Evolutionary conservation across 352 stramenopile species (phyloP).

Genomic region (Globisporangium cylindrosporum): DNA sequence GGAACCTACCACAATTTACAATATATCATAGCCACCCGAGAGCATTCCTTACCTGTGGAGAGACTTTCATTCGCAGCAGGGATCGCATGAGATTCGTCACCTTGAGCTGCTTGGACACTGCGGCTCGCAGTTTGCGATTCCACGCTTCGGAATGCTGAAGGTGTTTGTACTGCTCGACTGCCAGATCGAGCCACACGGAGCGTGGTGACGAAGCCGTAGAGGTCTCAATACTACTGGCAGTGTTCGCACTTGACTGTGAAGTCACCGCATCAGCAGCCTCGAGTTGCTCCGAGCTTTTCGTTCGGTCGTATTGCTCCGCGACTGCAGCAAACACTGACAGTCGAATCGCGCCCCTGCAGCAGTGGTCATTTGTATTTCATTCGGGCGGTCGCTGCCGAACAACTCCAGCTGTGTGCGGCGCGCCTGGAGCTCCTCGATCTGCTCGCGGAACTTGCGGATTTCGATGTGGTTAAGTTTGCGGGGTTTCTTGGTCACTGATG

Average conservation of each 20-base stretch:
- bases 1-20: not conserved
- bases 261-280: not conserved
- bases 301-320: not conserved
- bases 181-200: slow-evolving; percentile 40
- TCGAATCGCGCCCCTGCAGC: not conserved
- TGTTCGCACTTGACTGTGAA: not conserved
- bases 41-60: not conserved
- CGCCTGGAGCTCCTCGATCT: slow-evolving; percentile 8
- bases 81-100: slow-evolving; percentile 30
- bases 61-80: not conserved
- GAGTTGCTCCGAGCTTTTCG: not conserved
- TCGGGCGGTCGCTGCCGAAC: not conserved
- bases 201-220: not conserved
- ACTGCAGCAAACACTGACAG: not conserved
- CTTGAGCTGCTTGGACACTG: slow-evolving; percentile 39
- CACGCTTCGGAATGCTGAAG: slow-evolving; percentile 35
- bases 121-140: slow-evolving; percentile 40
- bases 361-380: not conserved
- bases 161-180: slow-evolving; percentile 39
- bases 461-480: slow-evolving; percentile 6
- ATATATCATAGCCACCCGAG: not conserved
- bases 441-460: slow-evolving; percentile 8
- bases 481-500: not conserved
- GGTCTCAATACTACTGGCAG: not conserved
- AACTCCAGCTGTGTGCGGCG: not conserved